Base-by-base conservation (phyloP, 108 stramenopile genomes). In the Poteriospumella lacustris region DNA sequence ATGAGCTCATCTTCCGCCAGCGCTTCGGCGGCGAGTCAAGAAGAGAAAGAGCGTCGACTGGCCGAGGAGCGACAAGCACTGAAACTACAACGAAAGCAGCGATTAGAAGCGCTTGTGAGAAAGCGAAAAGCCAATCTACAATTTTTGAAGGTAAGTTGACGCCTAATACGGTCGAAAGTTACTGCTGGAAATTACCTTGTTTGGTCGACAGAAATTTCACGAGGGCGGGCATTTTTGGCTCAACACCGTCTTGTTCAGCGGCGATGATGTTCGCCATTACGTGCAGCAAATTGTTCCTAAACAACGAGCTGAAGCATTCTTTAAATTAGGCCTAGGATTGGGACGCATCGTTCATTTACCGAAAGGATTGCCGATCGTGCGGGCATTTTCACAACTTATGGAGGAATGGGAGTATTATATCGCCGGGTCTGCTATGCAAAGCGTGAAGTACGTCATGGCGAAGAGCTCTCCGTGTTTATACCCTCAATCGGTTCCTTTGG, bases 341-440 rank as follows among this genome's bases (percentile, higher is more conserved):
- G 26, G 31, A 5, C 12, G 31, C 26, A 3, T 73, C 28, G 26
- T 73, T 36, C 31, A 5, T 5, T 9, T 73, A 5, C 70, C 43
- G 5, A 3, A n/a, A 12, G 70, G 70, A 5, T 24, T 33, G 31
- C 5, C 24, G 28, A 73, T 42, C 19, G 47, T 38, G 43, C 70
- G 70, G 3, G 70, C 70, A 5, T 73, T 5, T 73, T 3, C 70
- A 42, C 70, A 73, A 38, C 41, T 73, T 42, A 3, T 73, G 3
- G 70, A 73, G 42, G 70, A 73, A 24, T 73, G 70, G 70, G 70
- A 73, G 31, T 73, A 73, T 38, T 52, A 29, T 26, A 9, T 42
- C 5, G 36, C 70, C 5, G 43, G 44, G 9, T 9, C 47, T 9
- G 44, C 70, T 5, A 73, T 73, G 70, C 70, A 73, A 24, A 24